Evolutionary conservation across 768 basidiomycete genomes (phyloP), one percentile per base, ranked within the genome.

Genomic region (Lactarius indigo): DNA sequence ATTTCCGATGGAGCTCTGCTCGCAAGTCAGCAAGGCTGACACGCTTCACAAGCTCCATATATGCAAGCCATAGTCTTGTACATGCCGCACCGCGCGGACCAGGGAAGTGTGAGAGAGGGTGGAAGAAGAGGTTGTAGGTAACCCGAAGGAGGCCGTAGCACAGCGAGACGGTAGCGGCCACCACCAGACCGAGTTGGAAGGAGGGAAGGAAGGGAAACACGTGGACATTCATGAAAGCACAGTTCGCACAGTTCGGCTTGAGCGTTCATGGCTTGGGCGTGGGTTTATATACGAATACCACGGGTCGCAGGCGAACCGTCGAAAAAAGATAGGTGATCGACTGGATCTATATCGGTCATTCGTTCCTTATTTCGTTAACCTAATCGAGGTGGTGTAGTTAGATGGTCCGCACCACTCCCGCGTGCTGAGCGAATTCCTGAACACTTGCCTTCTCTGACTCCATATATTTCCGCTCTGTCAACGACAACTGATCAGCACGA

Each of bases 11-110:
- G 2, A 68, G 63, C 12, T 68, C 63, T 1, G 28, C 10, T n/a
- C 66, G 66, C 6, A 68, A 47, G 26, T 59, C 59, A 13, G 63
- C 35, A 17, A 68, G 57, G 28, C 63, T 64, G 41, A 68, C 39
- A 1, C 52, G 52, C 54, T 15, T 68, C 13, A 35, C 57, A 15
- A 65, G 31, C 5, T 68, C 58, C 58, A 59, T 64, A 42, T 68
- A 68, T 15, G 66, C 66, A n/a, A 68, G 66, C 66, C 66, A 68
- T 54, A 26, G 26, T 2, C 52, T 68, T 23, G 66, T 64, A 37
- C 66, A 68, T 33, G 66, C 66, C 1, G 66, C 66, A 13, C 63
- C 58, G 5, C 66, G 66, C 7, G 66, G 66, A 20, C 66, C 66
- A 17, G 66, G 66, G 41, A 68, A 68, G 28, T 17, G 57, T 8